Evolutionary conservation across 805 yeast species (phyloP).

Genomic region (Metschnikowia cubensis): DNA sequence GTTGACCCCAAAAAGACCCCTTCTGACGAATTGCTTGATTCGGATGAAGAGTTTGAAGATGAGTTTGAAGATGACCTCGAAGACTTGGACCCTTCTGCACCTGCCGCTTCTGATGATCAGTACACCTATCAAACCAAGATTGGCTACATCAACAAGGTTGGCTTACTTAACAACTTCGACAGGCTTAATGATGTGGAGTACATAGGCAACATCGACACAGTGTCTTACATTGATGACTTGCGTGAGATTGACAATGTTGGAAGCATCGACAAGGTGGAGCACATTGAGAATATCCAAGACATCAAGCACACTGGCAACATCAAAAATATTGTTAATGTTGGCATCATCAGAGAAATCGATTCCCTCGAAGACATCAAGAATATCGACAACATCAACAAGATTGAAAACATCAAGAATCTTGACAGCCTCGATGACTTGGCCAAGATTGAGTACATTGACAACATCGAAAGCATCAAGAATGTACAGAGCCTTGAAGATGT

Average conservation of each 20-base stretch:
- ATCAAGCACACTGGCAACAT: neutral
- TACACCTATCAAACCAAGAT: neutral
- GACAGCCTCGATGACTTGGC: constrained; percentile 4
- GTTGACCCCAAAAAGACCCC: neutral
- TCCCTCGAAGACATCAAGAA: constrained; percentile 4
- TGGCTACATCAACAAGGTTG: constrained; percentile 2
- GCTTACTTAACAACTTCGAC: constrained; percentile 2
- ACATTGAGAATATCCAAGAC: constrained; percentile 2
- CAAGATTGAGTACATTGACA: constrained; percentile 3
- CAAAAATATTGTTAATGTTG: constrained; percentile 1
- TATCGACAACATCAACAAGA: neutral
- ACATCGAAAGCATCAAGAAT: constrained; percentile 2
- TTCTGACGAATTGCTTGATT: neutral
- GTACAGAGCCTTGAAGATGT: constrained; percentile 3
- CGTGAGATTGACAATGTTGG: constrained; percentile 3
- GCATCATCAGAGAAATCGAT: constrained; percentile 1
- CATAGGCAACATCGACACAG: neutral
- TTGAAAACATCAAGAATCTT: constrained; percentile 3
- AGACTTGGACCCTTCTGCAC: neutral
- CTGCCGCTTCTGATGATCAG: neutral
- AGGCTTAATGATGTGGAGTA: constrained; percentile 2
- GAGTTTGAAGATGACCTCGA: neutral
- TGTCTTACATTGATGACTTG: constrained; percentile 3
- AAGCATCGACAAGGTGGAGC: constrained; percentile 5
- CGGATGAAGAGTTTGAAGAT: neutral